phyloP scores from a whole-genome alignment of 495 filamentous ascomycete species.

The Trichoderma parareesei region DNA sequence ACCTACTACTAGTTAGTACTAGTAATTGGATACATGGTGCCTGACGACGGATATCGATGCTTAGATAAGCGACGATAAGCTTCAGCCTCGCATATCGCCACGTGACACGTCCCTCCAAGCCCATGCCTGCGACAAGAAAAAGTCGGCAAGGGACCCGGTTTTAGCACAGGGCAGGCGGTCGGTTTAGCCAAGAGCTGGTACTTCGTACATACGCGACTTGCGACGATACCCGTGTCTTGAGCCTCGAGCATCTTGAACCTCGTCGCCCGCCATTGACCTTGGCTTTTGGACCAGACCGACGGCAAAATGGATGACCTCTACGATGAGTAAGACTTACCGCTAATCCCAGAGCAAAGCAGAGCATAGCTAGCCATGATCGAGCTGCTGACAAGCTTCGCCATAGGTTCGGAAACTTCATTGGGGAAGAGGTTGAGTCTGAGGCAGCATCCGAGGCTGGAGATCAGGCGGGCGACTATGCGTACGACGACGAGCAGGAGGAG shows the following conservation, averaged over 20 bases:
- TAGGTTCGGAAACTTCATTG: conserved; percentile 94
- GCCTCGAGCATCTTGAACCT: neutral
- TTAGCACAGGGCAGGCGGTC: neutral
- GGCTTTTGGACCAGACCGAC: neutral
- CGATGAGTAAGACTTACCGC: conserved; percentile 54
- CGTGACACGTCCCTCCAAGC: conserved; percentile 11
- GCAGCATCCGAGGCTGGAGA: conserved; percentile 72
- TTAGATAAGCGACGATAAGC: neutral
- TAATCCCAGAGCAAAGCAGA: neutral
- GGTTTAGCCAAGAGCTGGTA: neutral
- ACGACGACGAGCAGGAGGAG: conserved; percentile 65
- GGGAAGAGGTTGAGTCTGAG: conserved; percentile 76
- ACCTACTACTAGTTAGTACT: too few species aligned
- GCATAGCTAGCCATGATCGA: neutral
- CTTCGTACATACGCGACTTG: neutral
- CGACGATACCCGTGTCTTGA: conserved; percentile 9
- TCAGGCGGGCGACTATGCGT: conserved; percentile 67
- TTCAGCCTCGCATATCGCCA: conserved; percentile 16
- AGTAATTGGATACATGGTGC: too few species aligned
- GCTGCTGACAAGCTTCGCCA: conserved; percentile 17
- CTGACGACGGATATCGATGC: too few species aligned
- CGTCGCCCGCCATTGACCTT: conserved; percentile 9
- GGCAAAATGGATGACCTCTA: conserved; percentile 72
- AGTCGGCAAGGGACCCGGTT: conserved; percentile 2
- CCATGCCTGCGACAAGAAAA: neutral